Evolutionary conservation across 352 stramenopile genomes (phyloP).

Genomic region (Phytophthora megakarya): DNA sequence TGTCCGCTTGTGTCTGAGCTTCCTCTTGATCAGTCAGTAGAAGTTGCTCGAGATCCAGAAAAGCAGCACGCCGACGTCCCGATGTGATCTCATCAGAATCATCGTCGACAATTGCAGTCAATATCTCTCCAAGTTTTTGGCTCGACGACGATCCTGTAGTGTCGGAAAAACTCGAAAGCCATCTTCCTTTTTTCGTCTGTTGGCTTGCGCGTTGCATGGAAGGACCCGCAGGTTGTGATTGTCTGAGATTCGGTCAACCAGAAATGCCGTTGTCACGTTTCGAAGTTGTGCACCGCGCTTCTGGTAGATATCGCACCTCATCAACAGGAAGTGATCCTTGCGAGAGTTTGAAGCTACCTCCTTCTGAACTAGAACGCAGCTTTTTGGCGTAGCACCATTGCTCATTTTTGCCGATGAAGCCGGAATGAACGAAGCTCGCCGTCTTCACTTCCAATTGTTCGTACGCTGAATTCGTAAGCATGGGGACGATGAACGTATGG

Average conservation of each 20-base stretch:
- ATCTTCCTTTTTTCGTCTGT: neutral
- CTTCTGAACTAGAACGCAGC: slow-evolving; percentile 19
- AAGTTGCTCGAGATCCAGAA: slow-evolving; percentile 25
- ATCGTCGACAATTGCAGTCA: slow-evolving; percentile 12
- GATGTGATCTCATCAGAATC: slow-evolving; percentile 2
- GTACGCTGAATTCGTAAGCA: slow-evolving; percentile 1
- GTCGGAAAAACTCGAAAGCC: neutral
- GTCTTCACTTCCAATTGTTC: slow-evolving; percentile 40
- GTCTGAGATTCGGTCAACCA: slow-evolving; percentile 34
- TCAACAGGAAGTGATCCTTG: slow-evolving; percentile 20
- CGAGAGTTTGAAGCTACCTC: slow-evolving; percentile 30
- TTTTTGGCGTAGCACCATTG: slow-evolving; percentile 48
- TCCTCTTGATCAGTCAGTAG: slow-evolving; percentile 14
- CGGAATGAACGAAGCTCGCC: slow-evolving; percentile 39
- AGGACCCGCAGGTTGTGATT: slow-evolving; percentile 40
- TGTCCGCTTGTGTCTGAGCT: slow-evolving; percentile 3
- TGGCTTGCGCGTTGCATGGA: slow-evolving; percentile 37
- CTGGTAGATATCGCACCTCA: slow-evolving; percentile 14
- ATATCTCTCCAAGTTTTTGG: slow-evolving; percentile 14
- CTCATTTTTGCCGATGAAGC: slow-evolving; percentile 43
- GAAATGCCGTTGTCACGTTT: slow-evolving; percentile 34
- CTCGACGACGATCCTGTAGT: slow-evolving; percentile 1
- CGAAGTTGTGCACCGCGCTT: slow-evolving; percentile 44
- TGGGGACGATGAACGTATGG: slow-evolving; percentile 24
- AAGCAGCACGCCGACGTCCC: slow-evolving; percentile 1